Evolutionary conservation across 257 asterid species (phyloP), one percentile per base, ranked within the genome.

Genomic region (Rauvolfia tetraphylla): DNA sequence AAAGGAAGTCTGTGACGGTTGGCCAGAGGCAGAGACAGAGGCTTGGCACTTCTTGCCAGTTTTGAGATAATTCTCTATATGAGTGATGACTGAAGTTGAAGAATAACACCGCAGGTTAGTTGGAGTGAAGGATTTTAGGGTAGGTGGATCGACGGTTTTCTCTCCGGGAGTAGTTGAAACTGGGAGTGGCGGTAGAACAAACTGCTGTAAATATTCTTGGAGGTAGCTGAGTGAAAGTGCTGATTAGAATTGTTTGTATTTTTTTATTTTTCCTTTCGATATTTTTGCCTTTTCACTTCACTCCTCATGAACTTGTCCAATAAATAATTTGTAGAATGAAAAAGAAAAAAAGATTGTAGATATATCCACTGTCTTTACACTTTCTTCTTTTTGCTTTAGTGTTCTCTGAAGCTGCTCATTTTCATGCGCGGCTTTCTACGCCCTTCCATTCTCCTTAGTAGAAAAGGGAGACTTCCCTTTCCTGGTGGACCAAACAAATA

Each of bases 21-120:
- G 93, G 96, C 22, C 96, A 88, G 88, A 86, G 74, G 85, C 98
- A 90, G 89, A 79, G 88, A 70, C 98, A 87, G 86, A 95, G 99
- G 93, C 98, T 95, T 0, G 99, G 99, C 57, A 92, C 99, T 79
- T 95, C 99, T 61, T 95, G 99, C 93, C 92, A 89, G 97, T 95
- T 95, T 91, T 95, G 99, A 95, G 88, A 79, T 73, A 13, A 73
- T 75, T 84, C 72, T 75, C 76, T 8, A 81, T 81, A 68, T 77
- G 72, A 74, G 85, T 42, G 36, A 65, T 31, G 73, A 76, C 68
- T 68, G 80, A 72, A 56, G 87, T 56, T 51, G 73, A 74, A 77
- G 75, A 85, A 81, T 76, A 79, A 87, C 77, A 29, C 63, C 71
- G 82, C 78, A 69, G 85, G 83, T 63, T 82, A 83, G 90, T 80